These are phyloP conservation scores for Fusarium sp. DNA, from an alignment of 2,329 filamentous ascomycete genomes.

Conservation along the genomic window DNA sequence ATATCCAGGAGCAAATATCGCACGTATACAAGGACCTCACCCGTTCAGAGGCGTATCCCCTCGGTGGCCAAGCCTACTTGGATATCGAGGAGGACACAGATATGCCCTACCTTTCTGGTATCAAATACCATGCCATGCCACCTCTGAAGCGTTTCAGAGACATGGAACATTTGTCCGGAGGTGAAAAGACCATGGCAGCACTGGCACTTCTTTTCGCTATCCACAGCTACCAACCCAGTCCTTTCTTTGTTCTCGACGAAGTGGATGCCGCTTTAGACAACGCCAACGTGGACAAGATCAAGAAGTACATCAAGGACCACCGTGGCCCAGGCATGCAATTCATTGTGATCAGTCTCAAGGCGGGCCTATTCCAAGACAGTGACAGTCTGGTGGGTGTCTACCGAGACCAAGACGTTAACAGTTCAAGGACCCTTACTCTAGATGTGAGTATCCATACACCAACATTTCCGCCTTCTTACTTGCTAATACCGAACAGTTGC, in stretches of 20 bases:
- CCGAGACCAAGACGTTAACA: slow-evolving; percentile 93
- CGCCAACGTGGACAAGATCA: slow-evolving; percentile 94
- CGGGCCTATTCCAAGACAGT: slow-evolving; percentile 93
- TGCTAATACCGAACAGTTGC: slow-evolving; percentile 43
- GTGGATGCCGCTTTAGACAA: slow-evolving; percentile 99
- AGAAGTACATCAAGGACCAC: slow-evolving; percentile 95
- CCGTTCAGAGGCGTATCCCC: slow-evolving; percentile 86
- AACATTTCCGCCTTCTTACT: slow-evolving; percentile 4
- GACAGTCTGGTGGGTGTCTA: slow-evolving; percentile 97
- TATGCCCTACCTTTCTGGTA: slow-evolving; percentile 92
- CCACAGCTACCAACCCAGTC: slow-evolving; percentile 93
- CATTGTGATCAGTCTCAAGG: slow-evolving; percentile 96
- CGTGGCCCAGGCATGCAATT: slow-evolving; percentile 98
- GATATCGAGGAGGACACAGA: slow-evolving; percentile 95
- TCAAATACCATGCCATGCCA: slow-evolving; percentile 99
- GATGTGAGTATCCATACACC: slow-evolving; percentile 76
- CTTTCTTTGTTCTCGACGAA: slow-evolving; percentile 98
- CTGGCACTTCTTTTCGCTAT: slow-evolving; percentile 96
- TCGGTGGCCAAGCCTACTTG: slow-evolving; percentile 90
- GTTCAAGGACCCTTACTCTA: slow-evolving; percentile 88
- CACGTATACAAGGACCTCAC: slow-evolving; percentile 96
- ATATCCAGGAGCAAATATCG: slow-evolving; percentile 94
- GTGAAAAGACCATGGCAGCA: slow-evolving; percentile 98
- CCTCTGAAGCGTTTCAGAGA: slow-evolving; percentile 98
- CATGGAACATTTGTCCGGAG: slow-evolving; percentile 97